Evolutionary conservation across 2,329 filamentous ascomycete species (phyloP), one percentile per base, ranked within the genome.

Genomic region (Aspergillus nomiae): DNA sequence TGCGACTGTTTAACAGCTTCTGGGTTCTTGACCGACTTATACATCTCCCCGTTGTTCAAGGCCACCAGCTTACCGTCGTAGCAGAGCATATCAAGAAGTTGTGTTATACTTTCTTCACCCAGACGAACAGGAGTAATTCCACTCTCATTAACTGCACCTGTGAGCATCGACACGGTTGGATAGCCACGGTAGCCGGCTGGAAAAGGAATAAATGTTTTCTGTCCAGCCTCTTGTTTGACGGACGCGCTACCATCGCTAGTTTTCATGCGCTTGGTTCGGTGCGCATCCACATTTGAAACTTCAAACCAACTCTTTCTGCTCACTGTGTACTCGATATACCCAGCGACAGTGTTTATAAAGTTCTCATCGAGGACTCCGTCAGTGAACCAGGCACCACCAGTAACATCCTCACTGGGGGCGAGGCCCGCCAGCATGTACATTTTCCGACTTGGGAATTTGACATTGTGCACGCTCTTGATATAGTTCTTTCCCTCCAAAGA

Each of bases 381-480:
- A 9, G 92, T 94, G 77, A 95, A 97, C 92, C 94, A 99, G 10
- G 92, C 91, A 1, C 95, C 95, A 55, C 95, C 95, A 0, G 93
- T 96, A 54, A 96, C 92, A 65, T 95, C 91, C 65, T 97, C 94
- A 59, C 90, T 92, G 0, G 95, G 94, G 12, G 89, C 87, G 64
- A 99, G 86, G 66, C 90, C 89, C 59, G 90, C 88, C 73, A 97
- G 89, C 85, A 99, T 96, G 84, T 95, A 99, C 86, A 96, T 97
- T 80, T 96, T 97, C 75, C 95, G 91, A 69, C 90, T 91, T 32
- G 92, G 92, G 74, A 91, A 90, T 80, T 96, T 93, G 78, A 96
- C 93, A 77, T 90, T 95, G 80, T 94, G 95, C 80, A 98, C 93
- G 62, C 89, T 88, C 72, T 91, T 91, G 77, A 99, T 93, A 75